Percentiles rank a stretch among this genome's conserved stretches.
These are phyloP conservation scores for Aspergillus sp. DNA, from an alignment of 2,329 filamentous ascomycete species.

Conservation along the genomic window DNA sequence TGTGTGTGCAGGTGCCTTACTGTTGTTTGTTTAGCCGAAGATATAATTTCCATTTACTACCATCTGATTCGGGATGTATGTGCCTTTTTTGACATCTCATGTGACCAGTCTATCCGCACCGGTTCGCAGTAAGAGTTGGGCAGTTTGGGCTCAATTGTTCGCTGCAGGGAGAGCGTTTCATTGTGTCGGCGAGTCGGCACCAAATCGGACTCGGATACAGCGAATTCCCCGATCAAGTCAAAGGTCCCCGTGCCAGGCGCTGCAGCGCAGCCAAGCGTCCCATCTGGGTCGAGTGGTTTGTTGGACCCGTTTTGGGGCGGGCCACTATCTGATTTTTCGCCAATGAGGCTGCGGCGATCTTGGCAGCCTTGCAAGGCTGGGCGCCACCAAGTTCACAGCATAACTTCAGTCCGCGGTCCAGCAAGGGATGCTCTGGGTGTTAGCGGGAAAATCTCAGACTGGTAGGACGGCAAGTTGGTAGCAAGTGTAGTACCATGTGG, in stretches of 20 bases:
- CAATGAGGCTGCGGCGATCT: constrained; percentile 5
- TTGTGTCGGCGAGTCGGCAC: too few species aligned
- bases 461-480: neutral
- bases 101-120: neutral
- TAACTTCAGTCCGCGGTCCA: neutral
- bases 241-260: neutral
- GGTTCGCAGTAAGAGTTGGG: neutral
- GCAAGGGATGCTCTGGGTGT: neutral
- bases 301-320: neutral
- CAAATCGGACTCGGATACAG: neutral
- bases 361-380: constrained; percentile 26
- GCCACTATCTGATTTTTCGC: neutral
- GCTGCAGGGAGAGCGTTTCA: neutral
- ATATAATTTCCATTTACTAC: constrained; percentile 5
- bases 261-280: neutral
- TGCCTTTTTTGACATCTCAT: neutral
- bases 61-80: neutral
- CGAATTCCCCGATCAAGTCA: neutral
- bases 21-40: constrained; percentile 12
- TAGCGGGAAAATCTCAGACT: neutral
- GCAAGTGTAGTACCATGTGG: neutral
- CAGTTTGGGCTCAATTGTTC: neutral
- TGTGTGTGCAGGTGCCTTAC: constrained; percentile 2
- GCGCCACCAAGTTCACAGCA: constrained; percentile 1
- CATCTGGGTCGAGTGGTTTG: neutral